Conservation (phyloP, 73 alveolate species). For the Urostyla sp. region DNA sequence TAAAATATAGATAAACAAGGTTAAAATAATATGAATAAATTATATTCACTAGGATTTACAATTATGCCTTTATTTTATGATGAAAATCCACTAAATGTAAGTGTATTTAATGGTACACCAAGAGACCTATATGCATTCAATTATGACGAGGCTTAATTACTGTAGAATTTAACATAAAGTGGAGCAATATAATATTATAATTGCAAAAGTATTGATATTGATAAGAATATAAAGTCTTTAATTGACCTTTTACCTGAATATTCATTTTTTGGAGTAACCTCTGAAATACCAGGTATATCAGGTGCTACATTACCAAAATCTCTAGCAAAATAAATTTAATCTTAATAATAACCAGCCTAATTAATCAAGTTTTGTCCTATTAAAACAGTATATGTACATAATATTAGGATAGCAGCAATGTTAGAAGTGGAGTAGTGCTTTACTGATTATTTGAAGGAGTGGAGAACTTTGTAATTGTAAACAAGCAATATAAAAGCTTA, state of each 20-base stretch:
- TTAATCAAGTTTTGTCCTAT: background rate
- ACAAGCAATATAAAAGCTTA: conserved; percentile 2
- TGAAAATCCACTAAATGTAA: conserved; percentile 10
- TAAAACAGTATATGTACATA: conserved; percentile 37
- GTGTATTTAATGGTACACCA: conserved; percentile 16
- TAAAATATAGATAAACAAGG: conserved; percentile 3
- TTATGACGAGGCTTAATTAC: background rate
- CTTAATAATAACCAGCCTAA: background rate
- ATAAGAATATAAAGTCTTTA: background rate
- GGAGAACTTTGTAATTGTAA: conserved; percentile 18
- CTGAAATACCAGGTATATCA: conserved; percentile 49
- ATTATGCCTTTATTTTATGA: conserved; percentile 31
- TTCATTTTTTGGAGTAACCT: conserved; percentile 24
- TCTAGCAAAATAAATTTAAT: background rate
- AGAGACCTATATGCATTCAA: conserved; percentile 28
- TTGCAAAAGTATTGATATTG: background rate
- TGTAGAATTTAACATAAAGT: background rate
- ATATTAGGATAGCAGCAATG: conserved; percentile 18
- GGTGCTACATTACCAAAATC: conserved; percentile 52
- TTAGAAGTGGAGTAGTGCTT: conserved; percentile 39
- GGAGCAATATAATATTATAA: conserved; percentile 16
- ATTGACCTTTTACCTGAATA: conserved; percentile 24
- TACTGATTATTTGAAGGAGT: conserved; percentile 4
- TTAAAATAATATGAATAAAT: background rate
- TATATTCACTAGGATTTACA: conserved; percentile 17